Evolutionary conservation across 805 yeast species (phyloP).

Genomic region (Candida ulmi): DNA sequence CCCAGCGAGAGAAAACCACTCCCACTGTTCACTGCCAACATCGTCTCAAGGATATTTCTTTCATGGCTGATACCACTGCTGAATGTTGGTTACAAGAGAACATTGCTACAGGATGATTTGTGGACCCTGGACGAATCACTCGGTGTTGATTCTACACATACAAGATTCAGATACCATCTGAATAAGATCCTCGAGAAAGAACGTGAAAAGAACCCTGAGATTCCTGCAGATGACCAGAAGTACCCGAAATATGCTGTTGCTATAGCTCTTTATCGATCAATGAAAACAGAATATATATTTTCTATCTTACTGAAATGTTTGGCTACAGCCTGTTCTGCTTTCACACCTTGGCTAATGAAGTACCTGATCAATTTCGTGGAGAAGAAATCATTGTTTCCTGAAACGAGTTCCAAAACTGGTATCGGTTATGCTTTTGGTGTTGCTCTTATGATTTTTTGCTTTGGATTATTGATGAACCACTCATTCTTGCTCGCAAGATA

Average conservation of each 20-base stretch:
- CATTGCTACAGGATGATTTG: conserved; percentile 44
- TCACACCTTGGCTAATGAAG: conserved; percentile 26
- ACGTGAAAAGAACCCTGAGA: background rate
- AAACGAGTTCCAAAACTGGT: conserved; percentile 43
- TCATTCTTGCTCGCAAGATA: conserved; percentile 50
- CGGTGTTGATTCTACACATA: conserved; percentile 23
- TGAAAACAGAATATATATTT: background rate
- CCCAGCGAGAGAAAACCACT: conserved; percentile 66
- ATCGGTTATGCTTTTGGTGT: conserved; percentile 73
- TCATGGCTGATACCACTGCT: conserved; percentile 49
- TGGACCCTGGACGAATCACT: conserved; percentile 28
- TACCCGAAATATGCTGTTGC: background rate
- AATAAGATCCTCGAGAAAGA: too few species aligned
- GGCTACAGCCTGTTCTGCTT: background rate
- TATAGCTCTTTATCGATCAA: background rate
- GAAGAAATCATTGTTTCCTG: conserved; percentile 31
- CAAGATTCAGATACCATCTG: background rate
- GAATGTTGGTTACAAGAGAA: conserved; percentile 48
- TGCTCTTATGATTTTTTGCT: conserved; percentile 42
- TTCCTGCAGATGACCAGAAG: background rate
- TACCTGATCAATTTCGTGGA: conserved; percentile 47
- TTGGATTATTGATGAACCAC: conserved; percentile 50
- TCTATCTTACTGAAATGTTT: background rate
- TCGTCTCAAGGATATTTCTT: conserved; percentile 1
- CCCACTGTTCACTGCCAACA: conserved; percentile 61